Conservation (phyloP, 2,329 filamentous ascomycete species). For the Penicillium sp. region DNA sequence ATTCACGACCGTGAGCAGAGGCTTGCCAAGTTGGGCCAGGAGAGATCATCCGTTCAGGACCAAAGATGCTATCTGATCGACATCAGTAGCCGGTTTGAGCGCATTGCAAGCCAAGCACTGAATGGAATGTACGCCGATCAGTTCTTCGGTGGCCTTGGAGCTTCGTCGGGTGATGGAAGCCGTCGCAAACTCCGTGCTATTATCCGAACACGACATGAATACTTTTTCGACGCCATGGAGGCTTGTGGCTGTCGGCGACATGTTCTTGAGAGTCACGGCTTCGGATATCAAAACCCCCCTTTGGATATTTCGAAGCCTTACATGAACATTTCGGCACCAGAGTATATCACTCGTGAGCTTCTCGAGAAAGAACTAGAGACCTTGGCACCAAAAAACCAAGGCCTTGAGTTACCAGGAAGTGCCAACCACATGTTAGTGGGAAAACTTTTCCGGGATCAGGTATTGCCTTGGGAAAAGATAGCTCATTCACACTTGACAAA, state of each 20-base stretch:
- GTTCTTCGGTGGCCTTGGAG: slow-evolving; percentile 41
- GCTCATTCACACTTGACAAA: slow-evolving; percentile 29
- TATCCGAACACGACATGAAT: slow-evolving; percentile 30
- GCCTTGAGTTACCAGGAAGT: slow-evolving; percentile 40
- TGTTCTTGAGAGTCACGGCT: too few species aligned
- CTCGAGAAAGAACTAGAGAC: slow-evolving; percentile 29
- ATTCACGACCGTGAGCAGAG: slow-evolving; percentile 37
- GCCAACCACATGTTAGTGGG: slow-evolving; percentile 39
- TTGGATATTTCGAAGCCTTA: slow-evolving; percentile 4
- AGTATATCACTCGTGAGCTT: background rate
- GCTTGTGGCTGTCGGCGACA: slow-evolving; percentile 19
- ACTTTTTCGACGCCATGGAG: slow-evolving; percentile 32
- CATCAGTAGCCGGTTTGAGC: slow-evolving; percentile 45
- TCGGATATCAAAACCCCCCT: too few species aligned
- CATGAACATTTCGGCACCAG: slow-evolving; percentile 13
- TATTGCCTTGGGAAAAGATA: slow-evolving; percentile 38
- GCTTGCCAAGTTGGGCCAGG: slow-evolving; percentile 29
- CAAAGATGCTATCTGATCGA: slow-evolving; percentile 35
- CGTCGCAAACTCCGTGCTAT: slow-evolving; percentile 33
- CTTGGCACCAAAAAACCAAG: slow-evolving; percentile 32
- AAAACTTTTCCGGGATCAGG: slow-evolving; percentile 39
- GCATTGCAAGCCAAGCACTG: slow-evolving; percentile 43
- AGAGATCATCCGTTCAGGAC: slow-evolving; percentile 29
- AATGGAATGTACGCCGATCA: slow-evolving; percentile 47
- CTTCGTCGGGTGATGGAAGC: slow-evolving; percentile 19